phyloP scores from a whole-genome alignment of 345 rosid species.

The Capsella bursapastoris region DNA sequence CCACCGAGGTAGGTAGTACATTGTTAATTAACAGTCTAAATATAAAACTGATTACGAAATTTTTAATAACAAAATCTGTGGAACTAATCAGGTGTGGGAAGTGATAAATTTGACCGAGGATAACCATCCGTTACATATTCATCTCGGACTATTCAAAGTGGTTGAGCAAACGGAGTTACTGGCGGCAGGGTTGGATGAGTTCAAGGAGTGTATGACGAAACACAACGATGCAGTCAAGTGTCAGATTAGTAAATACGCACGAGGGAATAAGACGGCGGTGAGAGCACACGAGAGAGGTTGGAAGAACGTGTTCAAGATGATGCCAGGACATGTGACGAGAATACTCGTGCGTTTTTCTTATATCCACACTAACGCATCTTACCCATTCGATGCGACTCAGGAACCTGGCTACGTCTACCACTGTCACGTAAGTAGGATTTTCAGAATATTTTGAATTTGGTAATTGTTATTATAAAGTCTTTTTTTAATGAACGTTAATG shows the following conservation, averaged over 20 bases:
- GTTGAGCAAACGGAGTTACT: conserved; percentile 67
- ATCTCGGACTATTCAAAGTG: conserved; percentile 72
- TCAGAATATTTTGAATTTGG: neutral
- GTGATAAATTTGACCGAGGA: conserved; percentile 92
- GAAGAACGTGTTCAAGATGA: conserved; percentile 94
- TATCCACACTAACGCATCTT: conserved; percentile 71
- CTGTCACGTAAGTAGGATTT: conserved; percentile 74
- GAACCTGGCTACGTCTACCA: conserved; percentile 95
- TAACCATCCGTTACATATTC: conserved; percentile 90
- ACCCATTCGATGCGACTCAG: conserved; percentile 69
- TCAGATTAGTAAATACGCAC: conserved; percentile 55
- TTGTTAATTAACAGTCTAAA: neutral
- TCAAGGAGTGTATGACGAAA: conserved; percentile 69
- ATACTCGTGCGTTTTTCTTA: conserved; percentile 66
- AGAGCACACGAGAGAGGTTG: conserved; percentile 77
- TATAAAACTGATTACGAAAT: neutral
- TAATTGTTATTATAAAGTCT: neutral
- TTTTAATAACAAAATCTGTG: conserved; percentile 39
- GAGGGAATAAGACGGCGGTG: conserved; percentile 59
- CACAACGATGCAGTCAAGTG: conserved; percentile 70
- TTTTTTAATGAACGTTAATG: neutral
- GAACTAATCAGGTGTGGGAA: conserved; percentile 65
- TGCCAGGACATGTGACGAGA: conserved; percentile 68
- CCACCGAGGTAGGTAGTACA: conserved; percentile 53
- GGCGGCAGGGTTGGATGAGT: conserved; percentile 47